Evolutionary conservation across 176 grass and related monocot genomes (phyloP).

Genomic region (Sorghum bicolor): Sorghum_bicolor_NCBIv3 NC_012875.2:56825501-56826000

Average conservation of each 20-base stretch:
- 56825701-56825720: constrained; percentile 47
- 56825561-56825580: constrained; percentile 48
- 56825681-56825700: constrained; percentile 81
- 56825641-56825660: constrained; percentile 61
- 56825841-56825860: constrained; percentile 85
- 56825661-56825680: constrained; percentile 80
- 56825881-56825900: constrained; percentile 75
- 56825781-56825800: constrained; percentile 63
- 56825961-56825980: constrained; percentile 69
- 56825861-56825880: constrained; percentile 87
- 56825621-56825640: constrained; percentile 74
- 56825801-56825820: constrained; percentile 89
- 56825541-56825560: constrained; percentile 49
- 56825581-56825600: constrained; percentile 58
- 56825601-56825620: constrained; percentile 49
- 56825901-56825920: constrained; percentile 77
- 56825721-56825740: constrained; percentile 36
- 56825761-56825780: constrained; percentile 75
- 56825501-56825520: constrained; percentile 21
- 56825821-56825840: constrained; percentile 53
- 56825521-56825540: constrained; percentile 6
- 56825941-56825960: constrained; percentile 48
- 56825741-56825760: constrained; percentile 48
- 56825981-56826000: constrained; percentile 86
- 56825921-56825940: constrained; percentile 64